Evolutionary conservation across 306 rosid genomes (phyloP).

Genomic region (Lotus japonicus): DNA sequence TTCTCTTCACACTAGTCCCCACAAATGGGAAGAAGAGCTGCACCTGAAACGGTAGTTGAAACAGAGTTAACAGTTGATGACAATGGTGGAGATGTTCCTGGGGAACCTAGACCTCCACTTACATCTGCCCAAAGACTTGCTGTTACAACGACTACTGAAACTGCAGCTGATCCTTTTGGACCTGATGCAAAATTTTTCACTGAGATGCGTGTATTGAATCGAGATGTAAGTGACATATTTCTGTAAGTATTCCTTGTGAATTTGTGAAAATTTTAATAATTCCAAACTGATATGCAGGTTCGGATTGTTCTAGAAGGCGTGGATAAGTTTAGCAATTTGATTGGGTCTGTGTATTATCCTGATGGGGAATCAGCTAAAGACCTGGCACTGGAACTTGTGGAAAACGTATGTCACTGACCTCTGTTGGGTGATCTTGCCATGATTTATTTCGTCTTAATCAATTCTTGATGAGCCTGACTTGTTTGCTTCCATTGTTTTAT

Average conservation of each 20-base stretch:
- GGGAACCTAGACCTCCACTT: conserved; percentile 66
- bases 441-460: not conserved
- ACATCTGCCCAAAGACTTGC: conserved; percentile 97
- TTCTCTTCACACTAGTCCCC: conserved; percentile 54
- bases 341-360: conserved; percentile 89
- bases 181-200: conserved; percentile 87
- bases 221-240: conserved; percentile 54
- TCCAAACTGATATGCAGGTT: conserved; percentile 54
- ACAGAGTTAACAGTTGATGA: conserved; percentile 45
- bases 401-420: conserved; percentile 49
- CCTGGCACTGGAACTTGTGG: conserved; percentile 88
- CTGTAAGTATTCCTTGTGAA: not conserved
- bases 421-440: conserved; percentile 1
- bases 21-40: conserved; percentile 85
- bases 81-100: conserved; percentile 58
- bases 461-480: not conserved
- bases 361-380: conserved; percentile 95
- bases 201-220: conserved; percentile 82
- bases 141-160: conserved; percentile 59
- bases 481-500: conserved; percentile 4
- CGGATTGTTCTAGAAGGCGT: conserved; percentile 92
- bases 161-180: conserved; percentile 74
- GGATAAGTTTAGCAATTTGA: conserved; percentile 93
- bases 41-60: conserved; percentile 52
- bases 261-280: conserved; percentile 22